phyloP scores from a whole-genome alignment of 2,329 filamentous ascomycete species.

The Penicillium digitatum region DNA sequence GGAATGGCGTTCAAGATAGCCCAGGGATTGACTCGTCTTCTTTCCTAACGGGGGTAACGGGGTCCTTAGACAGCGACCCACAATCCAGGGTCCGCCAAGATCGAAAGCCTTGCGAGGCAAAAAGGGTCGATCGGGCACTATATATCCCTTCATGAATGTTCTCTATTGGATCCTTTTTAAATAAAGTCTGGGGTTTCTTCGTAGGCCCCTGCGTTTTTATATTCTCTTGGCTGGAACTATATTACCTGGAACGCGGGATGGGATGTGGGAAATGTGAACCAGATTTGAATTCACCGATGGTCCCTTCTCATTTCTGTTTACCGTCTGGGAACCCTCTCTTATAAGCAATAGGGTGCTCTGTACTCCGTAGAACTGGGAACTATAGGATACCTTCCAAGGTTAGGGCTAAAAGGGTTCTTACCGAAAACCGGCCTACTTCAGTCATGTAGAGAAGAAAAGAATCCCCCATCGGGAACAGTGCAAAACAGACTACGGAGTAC shows the following conservation, averaged over 20 bases:
- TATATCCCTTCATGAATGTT: background rate
- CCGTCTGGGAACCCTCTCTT: background rate
- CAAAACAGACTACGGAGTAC: background rate
- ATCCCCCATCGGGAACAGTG: background rate
- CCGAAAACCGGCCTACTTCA: background rate
- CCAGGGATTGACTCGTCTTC: slow-evolving; percentile 11
- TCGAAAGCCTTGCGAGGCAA: slow-evolving; percentile 14
- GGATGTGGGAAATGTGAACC: background rate
- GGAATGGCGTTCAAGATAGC: slow-evolving; percentile 7
- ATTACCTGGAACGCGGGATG: slow-evolving; percentile 1
- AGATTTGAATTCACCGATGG: background rate
- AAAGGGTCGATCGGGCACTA: slow-evolving; percentile 7
- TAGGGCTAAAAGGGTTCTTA: background rate
- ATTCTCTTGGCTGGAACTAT: slow-evolving; percentile 1
- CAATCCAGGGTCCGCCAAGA: slow-evolving; percentile 20
- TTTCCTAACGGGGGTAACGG: slow-evolving; percentile 20
- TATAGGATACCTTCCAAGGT: background rate
- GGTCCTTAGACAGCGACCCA: slow-evolving; percentile 19
- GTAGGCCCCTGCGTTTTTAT: background rate
- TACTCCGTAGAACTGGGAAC: background rate
- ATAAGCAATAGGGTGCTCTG: background rate
- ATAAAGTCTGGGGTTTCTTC: background rate
- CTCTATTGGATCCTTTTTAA: background rate
- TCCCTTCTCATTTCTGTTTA: background rate
- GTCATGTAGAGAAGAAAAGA: background rate